These are phyloP conservation scores for Carex sylvatica DNA, from an alignment of 202 grass and related monocot species.

Conservation along the genomic window DNA sequence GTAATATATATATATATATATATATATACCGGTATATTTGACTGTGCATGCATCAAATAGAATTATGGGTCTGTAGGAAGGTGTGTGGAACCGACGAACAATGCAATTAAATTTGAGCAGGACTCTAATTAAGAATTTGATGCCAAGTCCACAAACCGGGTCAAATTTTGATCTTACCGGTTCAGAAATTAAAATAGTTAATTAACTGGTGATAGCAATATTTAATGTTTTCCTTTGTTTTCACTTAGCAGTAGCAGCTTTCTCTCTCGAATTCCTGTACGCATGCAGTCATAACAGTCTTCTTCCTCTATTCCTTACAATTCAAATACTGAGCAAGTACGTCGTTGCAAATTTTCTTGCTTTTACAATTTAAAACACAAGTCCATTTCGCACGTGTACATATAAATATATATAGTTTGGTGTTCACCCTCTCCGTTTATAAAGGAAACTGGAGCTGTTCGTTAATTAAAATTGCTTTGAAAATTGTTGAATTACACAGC, in stretches of 20 bases:
- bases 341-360: not conserved
- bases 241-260: not conserved
- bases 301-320: too few species aligned
- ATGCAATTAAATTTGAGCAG: not conserved
- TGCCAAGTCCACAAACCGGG: not conserved
- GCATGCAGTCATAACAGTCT: not conserved
- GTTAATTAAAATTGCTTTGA: too few species aligned
- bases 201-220: not conserved
- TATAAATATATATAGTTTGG: not conserved
- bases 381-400: not conserved
- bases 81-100: not conserved
- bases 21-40: not conserved
- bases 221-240: not conserved
- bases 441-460: not conserved
- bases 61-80: not conserved
- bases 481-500: too few species aligned
- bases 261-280: not conserved
- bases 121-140: not conserved
- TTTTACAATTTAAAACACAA: not conserved
- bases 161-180: slow-evolving; percentile 18
- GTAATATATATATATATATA: not conserved
- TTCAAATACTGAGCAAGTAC: not conserved
- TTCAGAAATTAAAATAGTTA: not conserved
- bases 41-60: not conserved
- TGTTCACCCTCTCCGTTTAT: not conserved